A percentile compares a stretch with the other conserved stretches of the same genome.
Conservation (phyloP, 2,329 filamentous ascomycete species). For the Blumeriella jaapii region DNA sequence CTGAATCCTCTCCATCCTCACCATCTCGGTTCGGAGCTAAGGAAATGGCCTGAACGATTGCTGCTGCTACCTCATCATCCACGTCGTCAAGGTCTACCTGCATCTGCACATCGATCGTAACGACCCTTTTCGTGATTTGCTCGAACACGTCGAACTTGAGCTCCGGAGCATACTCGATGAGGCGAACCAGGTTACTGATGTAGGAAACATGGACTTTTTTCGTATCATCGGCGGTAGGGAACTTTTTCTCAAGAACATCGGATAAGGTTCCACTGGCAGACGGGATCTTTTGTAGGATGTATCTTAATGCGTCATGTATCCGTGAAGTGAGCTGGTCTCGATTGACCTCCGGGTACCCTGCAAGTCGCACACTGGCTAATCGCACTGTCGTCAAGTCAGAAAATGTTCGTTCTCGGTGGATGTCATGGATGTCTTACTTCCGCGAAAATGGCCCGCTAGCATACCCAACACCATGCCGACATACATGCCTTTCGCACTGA, state of each 20-base stretch:
- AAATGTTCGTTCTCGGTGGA: too few species aligned
- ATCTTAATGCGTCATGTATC: slow-evolving; percentile 63
- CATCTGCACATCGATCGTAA: slow-evolving; percentile 92
- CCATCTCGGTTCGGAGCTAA: slow-evolving; percentile 36
- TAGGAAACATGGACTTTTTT: slow-evolving; percentile 78
- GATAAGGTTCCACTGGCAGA: slow-evolving; percentile 62
- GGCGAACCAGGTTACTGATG: slow-evolving; percentile 67
- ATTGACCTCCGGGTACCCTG: slow-evolving; percentile 46
- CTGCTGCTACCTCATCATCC: slow-evolving; percentile 75
- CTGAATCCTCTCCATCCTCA: slow-evolving; percentile 34
- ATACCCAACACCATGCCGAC: slow-evolving; percentile 64
- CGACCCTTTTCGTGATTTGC: slow-evolving; percentile 72
- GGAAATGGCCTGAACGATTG: slow-evolving; percentile 47
- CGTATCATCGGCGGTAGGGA: slow-evolving; percentile 67
- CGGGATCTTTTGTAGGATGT: slow-evolving; percentile 71
- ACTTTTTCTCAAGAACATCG: slow-evolving; percentile 53
- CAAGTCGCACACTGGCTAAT: slow-evolving; percentile 25
- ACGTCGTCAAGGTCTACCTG: slow-evolving; percentile 87
- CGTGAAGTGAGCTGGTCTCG: slow-evolving; percentile 53
- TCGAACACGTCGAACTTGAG: slow-evolving; percentile 72
- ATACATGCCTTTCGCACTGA: slow-evolving; percentile 74
- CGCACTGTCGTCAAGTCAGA: slow-evolving; percentile 28
- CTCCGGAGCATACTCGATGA: slow-evolving; percentile 68
- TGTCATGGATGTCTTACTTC: slow-evolving; percentile 30
- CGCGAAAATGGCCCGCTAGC: slow-evolving; percentile 68